Evolutionary conservation across 2,329 filamentous ascomycete species (phyloP).

Genomic region (Penicillium italicum): DNA sequence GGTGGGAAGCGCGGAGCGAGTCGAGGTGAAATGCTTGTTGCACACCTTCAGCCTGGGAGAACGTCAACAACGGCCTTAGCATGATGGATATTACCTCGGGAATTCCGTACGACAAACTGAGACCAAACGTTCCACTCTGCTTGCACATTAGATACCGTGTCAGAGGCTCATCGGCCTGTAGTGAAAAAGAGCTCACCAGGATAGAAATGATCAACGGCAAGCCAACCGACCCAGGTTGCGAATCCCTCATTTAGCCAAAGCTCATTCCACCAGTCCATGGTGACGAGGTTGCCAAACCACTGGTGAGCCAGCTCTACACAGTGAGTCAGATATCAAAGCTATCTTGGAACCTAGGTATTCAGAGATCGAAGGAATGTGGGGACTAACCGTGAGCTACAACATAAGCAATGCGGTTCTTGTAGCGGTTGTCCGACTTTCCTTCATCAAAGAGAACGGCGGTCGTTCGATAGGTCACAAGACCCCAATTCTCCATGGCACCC

Average conservation of each 20-base stretch:
- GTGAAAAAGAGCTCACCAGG: conserved; percentile 51
- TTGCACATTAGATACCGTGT: conserved; percentile 19
- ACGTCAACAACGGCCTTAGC: conserved; percentile 37
- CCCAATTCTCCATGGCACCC: conserved; percentile 95
- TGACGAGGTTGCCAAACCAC: conserved; percentile 94
- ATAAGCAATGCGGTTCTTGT: conserved; percentile 92
- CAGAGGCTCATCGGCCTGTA: not conserved
- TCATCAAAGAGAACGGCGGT: conserved; percentile 97
- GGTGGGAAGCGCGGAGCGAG: conserved; percentile 84
- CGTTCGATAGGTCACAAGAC: conserved; percentile 90
- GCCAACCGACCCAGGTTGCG: conserved; percentile 97
- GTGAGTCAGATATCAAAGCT: not conserved
- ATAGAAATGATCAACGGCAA: conserved; percentile 84
- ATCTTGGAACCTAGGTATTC: not conserved
- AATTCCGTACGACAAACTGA: conserved; percentile 75
- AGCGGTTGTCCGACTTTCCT: conserved; percentile 80
- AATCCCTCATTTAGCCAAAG: conserved; percentile 96
- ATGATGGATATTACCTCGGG: conserved; percentile 49
- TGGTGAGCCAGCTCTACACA: conserved; percentile 77
- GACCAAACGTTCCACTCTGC: conserved; percentile 94
- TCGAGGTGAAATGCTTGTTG: conserved; percentile 89
- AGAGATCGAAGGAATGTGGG: not conserved
- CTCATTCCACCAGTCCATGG: conserved; percentile 96
- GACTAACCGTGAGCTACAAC: conserved; percentile 77
- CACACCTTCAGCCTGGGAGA: conserved; percentile 73